Evolutionary conservation across 2,329 filamentous ascomycete species (phyloP).

Genomic region (Colletotrichum sidae): DNA sequence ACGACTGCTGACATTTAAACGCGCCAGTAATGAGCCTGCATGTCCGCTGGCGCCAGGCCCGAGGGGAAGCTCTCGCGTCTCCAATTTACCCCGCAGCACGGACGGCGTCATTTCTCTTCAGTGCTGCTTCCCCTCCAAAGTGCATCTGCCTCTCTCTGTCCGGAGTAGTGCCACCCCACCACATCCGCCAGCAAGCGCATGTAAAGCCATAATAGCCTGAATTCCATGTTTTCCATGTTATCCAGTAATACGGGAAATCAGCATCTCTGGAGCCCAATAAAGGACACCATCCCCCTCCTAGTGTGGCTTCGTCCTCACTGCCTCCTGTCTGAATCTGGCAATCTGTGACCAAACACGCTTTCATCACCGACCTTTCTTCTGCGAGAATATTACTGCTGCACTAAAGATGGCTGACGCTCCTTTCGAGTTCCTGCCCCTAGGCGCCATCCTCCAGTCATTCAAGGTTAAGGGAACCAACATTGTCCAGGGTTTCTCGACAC

Average conservation of each 20-base stretch:
- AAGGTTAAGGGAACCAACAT: conserved; percentile 84
- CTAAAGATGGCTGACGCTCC: conserved; percentile 57
- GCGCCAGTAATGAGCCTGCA: conserved; percentile 26
- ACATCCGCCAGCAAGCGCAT: conserved; percentile 25
- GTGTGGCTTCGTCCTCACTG: conserved; percentile 11
- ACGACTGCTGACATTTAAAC: conserved; percentile 7
- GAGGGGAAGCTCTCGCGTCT: conserved; percentile 6
- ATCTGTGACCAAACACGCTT: not conserved
- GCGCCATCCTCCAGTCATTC: conserved; percentile 86
- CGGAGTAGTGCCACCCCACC: conserved; percentile 16
- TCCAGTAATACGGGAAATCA: conserved; percentile 2
- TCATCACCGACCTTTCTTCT: not conserved
- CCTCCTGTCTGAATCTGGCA: not conserved
- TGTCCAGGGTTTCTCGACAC: conserved; percentile 84
- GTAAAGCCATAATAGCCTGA: conserved; percentile 35
- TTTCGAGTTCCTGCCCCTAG: conserved; percentile 78
- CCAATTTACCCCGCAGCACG: conserved; percentile 38
- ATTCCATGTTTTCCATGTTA: conserved; percentile 22
- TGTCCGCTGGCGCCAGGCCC: conserved; percentile 12
- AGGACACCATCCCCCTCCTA: conserved; percentile 11
- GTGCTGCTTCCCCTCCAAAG: conserved; percentile 13
- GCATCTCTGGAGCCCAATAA: conserved; percentile 7
- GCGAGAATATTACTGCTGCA: too few species aligned
- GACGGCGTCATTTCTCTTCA: conserved; percentile 26
- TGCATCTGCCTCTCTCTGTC: too few species aligned